A percentile compares a stretch with the other conserved stretches of the same genome.
Conservation (phyloP, 352 stramenopile species). For the Globisporangium acanthophoron region DNA sequence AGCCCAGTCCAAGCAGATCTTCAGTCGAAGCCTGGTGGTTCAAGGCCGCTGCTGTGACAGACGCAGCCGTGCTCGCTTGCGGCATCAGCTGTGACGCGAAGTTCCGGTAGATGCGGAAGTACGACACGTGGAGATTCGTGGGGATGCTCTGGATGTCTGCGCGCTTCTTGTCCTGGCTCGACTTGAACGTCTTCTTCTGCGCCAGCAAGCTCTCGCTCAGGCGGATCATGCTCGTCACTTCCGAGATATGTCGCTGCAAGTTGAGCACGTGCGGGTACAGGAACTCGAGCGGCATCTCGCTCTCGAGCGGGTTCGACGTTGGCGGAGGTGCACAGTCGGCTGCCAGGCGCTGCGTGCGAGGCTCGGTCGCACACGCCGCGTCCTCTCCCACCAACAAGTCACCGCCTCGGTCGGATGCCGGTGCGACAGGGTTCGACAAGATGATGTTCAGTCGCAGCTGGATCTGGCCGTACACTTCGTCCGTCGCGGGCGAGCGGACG, state of each 20-base stretch:
- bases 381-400: slow-evolving; percentile 15
- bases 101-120: slow-evolving; percentile 72
- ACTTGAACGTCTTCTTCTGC: slow-evolving; percentile 82
- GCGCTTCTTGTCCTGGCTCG: slow-evolving; percentile 75
- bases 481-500: slow-evolving; percentile 43
- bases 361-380: neutral
- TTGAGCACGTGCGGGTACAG: slow-evolving; percentile 68
- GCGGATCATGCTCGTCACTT: slow-evolving; percentile 67
- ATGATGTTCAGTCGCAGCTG: slow-evolving; percentile 70
- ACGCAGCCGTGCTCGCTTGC: neutral
- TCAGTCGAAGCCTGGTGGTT: slow-evolving; percentile 36
- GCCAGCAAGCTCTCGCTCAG: slow-evolving; percentile 54
- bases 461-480: slow-evolving; percentile 66
- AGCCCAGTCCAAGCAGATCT: slow-evolving; percentile 46
- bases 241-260: slow-evolving; percentile 52
- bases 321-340: slow-evolving; percentile 37
- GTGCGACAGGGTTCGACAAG: slow-evolving; percentile 42
- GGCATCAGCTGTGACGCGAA: slow-evolving; percentile 24
- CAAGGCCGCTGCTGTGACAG: slow-evolving; percentile 9
- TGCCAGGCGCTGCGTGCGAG: slow-evolving; percentile 28
- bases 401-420: slow-evolving; percentile 4
- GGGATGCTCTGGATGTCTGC: slow-evolving; percentile 75
- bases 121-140: slow-evolving; percentile 82
- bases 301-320: slow-evolving; percentile 39
- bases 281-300: slow-evolving; percentile 61